Conservation (phyloP, 1,139 yeast genomes). For the Candida sojae region DNA sequence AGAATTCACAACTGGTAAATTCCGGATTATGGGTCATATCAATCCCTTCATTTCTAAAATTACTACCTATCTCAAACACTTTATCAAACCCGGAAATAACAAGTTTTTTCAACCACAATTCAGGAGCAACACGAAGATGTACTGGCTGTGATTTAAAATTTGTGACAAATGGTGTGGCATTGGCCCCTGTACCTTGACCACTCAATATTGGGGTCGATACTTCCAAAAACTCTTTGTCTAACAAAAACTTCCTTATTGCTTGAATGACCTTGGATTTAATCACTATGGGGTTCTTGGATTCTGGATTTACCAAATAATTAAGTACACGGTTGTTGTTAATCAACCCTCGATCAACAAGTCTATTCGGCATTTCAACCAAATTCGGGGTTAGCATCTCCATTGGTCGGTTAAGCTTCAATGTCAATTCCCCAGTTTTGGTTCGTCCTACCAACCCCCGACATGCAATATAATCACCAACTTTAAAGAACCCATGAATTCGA, state of each 20-base stretch:
- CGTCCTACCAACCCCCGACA: slow-evolving; percentile 70
- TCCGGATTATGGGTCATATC: slow-evolving; percentile 96
- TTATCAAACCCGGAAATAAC: slow-evolving; percentile 83
- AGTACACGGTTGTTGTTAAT: slow-evolving; percentile 71
- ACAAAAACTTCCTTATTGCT: slow-evolving; percentile 59
- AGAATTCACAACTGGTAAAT: slow-evolving; percentile 91
- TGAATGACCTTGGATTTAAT: slow-evolving; percentile 57
- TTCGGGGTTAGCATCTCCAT: slow-evolving; percentile 65
- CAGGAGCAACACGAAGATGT: slow-evolving; percentile 88
- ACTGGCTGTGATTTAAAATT: slow-evolving; percentile 44
- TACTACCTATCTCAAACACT: slow-evolving; percentile 83
- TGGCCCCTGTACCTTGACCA: slow-evolving; percentile 79
- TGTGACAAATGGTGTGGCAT: slow-evolving; percentile 81
- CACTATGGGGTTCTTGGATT: slow-evolving; percentile 49
- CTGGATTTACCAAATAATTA: slow-evolving; percentile 65
- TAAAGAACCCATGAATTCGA: slow-evolving; percentile 44
- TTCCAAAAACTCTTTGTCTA: slow-evolving; percentile 63
- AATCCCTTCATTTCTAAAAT: slow-evolving; percentile 89
- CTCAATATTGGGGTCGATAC: slow-evolving; percentile 87
- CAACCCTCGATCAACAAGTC: slow-evolving; percentile 53
- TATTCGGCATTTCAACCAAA: slow-evolving; percentile 63
- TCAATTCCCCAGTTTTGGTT: slow-evolving; percentile 77
- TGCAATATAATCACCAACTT: slow-evolving; percentile 71
- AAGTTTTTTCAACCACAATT: slow-evolving; percentile 84
- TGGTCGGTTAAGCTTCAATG: slow-evolving; percentile 59